Evolutionary conservation across 208 protist genomes (phyloP), one percentile per base, ranked within the genome.

Genomic region (Acanthamoeba sp.): DNA sequence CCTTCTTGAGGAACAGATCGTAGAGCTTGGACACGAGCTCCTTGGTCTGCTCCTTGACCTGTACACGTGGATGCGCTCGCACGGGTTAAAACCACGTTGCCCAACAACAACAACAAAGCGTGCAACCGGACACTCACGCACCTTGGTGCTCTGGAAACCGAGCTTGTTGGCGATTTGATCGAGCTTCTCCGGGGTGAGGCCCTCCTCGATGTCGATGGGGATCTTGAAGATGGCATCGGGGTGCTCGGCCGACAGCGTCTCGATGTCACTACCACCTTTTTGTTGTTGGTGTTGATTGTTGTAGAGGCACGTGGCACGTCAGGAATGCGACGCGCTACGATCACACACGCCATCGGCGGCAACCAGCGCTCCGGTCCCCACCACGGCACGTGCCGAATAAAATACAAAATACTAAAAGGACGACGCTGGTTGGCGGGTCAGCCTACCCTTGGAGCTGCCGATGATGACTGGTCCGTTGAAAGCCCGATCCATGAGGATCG

Each of bases 201-300:
- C 95, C 32, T 48, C 55, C 18, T 57, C 88, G 24, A 96, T 96
- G 55, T 96, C 93, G 29, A 96, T 95, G 40, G 93, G 78, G 40
- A 95, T 18, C 76, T 42, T 94, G 50, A 48, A 36, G 90, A 94
- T 94, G 52, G 24, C n/a, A 3, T 95, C 89, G 16, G 93, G 93
- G 42, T 42, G 57, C 80, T 94, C 88, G 24, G 29, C 42, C 50
- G 91, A 45, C 27, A 95, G 64, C 27, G 84, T 89, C 90, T 96
- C 95, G 57, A 96, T 96, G 64, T 96, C 95, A 0, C 93, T 52
- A 80, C 95, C 95, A 93, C 95, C 95, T 76, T 91, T 40, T n/a
- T n/a, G 0, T 6, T 20, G 45, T 50, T 50, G 45, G 45, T 50
- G 2, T 10, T 14, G n/a, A n/a, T n/a, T n/a, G n/a, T n/a, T n/a